Percentiles rank a stretch among this genome's conserved stretches.
Evolutionary conservation across 140 eudicot species (phyloP).

Genomic region (Ambrosia hybrid): DNA sequence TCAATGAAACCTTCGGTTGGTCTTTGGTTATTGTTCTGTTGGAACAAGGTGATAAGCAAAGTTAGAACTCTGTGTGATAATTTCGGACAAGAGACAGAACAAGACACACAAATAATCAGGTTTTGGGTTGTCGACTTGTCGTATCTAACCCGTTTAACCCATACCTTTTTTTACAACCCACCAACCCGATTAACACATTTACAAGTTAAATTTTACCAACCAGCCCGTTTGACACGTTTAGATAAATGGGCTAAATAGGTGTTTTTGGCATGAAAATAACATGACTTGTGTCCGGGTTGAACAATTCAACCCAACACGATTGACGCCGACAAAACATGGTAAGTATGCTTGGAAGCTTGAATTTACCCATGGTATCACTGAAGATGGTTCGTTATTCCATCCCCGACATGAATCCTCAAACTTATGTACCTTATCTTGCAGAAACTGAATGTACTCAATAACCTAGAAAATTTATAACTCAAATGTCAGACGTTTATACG

Average conservation of each 20-base stretch:
- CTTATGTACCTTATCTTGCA: conserved; percentile 86
- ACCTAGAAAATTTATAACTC: conserved; percentile 50
- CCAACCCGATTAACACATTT: no score
- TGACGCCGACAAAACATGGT: no score
- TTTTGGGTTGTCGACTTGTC: no score
- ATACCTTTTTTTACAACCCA: no score
- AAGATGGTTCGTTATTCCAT: conserved; percentile 13
- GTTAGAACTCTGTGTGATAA: background rate
- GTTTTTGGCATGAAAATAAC: no score
- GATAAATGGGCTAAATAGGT: background rate
- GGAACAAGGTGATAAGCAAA: conserved; percentile 11
- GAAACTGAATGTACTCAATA: conserved; percentile 82
- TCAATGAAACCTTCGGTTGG: conserved; percentile 50
- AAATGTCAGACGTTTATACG: background rate
- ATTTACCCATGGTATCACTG: conserved; percentile 47
- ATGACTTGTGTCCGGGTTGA: no score
- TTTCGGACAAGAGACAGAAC: no score
- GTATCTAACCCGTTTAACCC: no score
- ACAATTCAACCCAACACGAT: no score
- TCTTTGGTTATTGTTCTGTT: conserved; percentile 51
- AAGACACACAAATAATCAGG: no score
- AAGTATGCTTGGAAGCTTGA: background rate
- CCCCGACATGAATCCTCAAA: conserved; percentile 66
- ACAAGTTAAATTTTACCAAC: no score
- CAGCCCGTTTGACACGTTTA: no score